Conservation (phyloP, 805 yeast species). For the Saturnispora mendoncae region DNA sequence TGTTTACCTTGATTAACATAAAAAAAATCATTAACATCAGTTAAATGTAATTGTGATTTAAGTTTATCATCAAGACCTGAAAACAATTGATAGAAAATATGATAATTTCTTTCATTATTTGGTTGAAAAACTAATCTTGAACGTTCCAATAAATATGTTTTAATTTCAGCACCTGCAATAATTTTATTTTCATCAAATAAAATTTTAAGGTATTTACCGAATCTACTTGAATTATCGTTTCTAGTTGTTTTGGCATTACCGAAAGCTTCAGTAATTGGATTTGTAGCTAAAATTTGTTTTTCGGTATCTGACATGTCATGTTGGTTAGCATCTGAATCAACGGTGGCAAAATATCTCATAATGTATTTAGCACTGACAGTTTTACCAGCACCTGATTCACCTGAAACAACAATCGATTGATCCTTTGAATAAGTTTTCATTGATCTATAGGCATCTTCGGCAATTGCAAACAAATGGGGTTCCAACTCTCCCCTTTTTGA, state of each 20-base stretch:
- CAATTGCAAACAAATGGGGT: slow-evolving; percentile 95
- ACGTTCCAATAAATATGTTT: slow-evolving; percentile 88
- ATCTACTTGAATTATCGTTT: slow-evolving; percentile 95
- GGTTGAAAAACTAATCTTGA: slow-evolving; percentile 95
- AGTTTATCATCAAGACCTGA: slow-evolving; percentile 57
- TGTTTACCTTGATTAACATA: slow-evolving; percentile 87
- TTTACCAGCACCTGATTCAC: slow-evolving; percentile 98
- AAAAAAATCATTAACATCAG: slow-evolving; percentile 57
- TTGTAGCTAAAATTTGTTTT: slow-evolving; percentile 89
- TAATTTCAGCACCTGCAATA: slow-evolving; percentile 88
- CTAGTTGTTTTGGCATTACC: slow-evolving; percentile 98
- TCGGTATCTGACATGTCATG: slow-evolving; percentile 84
- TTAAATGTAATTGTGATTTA: slow-evolving; percentile 51
- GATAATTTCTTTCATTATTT: slow-evolving; percentile 82
- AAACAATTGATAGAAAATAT: slow-evolving; percentile 83
- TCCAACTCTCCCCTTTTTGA: slow-evolving; percentile 90
- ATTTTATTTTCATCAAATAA: slow-evolving; percentile 65
- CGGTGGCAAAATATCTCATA: slow-evolving; percentile 96
- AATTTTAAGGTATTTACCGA: slow-evolving; percentile 92
- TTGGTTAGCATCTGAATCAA: slow-evolving; percentile 45
- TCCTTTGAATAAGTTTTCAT: slow-evolving; percentile 80
- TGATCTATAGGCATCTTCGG: slow-evolving; percentile 93
- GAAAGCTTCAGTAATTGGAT: slow-evolving; percentile 95
- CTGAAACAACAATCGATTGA: slow-evolving; percentile 94
- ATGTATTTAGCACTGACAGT: slow-evolving; percentile 95